Conservation (phyloP, 2,329 filamentous ascomycete genomes). For the Phaeosphaeria sp. region DNA sequence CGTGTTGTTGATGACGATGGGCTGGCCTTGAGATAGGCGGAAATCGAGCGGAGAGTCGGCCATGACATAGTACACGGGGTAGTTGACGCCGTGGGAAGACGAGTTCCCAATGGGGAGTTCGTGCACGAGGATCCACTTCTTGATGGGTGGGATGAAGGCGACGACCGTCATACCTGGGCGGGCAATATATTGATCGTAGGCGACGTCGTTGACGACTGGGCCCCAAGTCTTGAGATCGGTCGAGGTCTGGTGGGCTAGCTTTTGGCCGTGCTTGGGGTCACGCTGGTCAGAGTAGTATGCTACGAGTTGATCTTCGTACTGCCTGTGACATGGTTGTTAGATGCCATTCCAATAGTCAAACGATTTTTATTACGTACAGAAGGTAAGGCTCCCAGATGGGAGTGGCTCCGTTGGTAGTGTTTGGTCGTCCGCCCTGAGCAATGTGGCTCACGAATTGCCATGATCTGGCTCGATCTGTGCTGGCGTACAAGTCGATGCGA, state of each 20-base stretch:
- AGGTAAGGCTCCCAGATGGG: conserved; percentile 35
- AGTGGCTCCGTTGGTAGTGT: conserved; percentile 28
- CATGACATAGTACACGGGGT: conserved; percentile 31
- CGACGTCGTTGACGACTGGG: conserved; percentile 29
- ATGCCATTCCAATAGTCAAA: not conserved
- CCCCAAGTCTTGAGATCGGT: conserved; percentile 28
- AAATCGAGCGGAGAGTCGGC: conserved; percentile 26
- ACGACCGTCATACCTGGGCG: conserved; percentile 34
- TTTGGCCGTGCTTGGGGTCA: conserved; percentile 31
- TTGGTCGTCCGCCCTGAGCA: conserved; percentile 21
- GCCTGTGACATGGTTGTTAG: conserved; percentile 6
- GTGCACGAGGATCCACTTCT: conserved; percentile 32
- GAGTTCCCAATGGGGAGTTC: conserved; percentile 26
- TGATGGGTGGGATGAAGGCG: conserved; percentile 21
- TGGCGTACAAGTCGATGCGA: conserved; percentile 30
- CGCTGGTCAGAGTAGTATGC: conserved; percentile 37
- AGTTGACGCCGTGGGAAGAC: conserved; percentile 20
- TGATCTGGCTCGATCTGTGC: conserved; percentile 22
- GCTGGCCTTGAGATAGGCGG: conserved; percentile 14
- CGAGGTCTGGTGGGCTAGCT: conserved; percentile 30
- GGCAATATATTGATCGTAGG: conserved; percentile 21
- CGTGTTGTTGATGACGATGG: conserved; percentile 24
- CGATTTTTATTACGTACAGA: conserved; percentile 10
- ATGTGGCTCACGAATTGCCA: conserved; percentile 34
- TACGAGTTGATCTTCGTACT: conserved; percentile 23